Conservation (phyloP, 768 basidiomycete species). For the Sarcodon aspratus region DNA sequence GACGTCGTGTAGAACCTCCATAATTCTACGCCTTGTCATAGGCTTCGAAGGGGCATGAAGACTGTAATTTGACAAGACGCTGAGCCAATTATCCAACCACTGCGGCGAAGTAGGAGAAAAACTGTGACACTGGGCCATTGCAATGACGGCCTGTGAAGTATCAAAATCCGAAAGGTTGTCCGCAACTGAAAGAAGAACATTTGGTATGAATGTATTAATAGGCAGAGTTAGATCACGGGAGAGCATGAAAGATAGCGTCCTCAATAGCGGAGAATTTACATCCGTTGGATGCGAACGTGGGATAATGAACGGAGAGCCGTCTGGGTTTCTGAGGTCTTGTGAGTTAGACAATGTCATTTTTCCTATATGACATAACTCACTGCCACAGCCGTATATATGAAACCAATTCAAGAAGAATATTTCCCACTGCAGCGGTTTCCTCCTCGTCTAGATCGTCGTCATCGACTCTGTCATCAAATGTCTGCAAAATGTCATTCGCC, state of each 20-base stretch:
- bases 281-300: constrained; percentile 42
- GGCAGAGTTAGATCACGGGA: constrained; percentile 48
- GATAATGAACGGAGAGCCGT: constrained; percentile 33
- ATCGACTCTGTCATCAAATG: constrained; percentile 41
- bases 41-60: constrained; percentile 25
- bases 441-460: constrained; percentile 64
- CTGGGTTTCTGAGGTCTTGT: constrained; percentile 26
- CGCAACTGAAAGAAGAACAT: constrained; percentile 52
- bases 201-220: constrained; percentile 49
- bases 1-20: constrained; percentile 45
- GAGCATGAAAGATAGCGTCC: constrained; percentile 49
- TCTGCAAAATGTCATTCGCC: constrained; percentile 62
- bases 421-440: constrained; percentile 53
- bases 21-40: constrained; percentile 27
- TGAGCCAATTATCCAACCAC: constrained; percentile 62
- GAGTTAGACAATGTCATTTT: background rate
- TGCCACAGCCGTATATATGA: constrained; percentile 45
- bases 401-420: constrained; percentile 46
- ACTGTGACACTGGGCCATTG: constrained; percentile 58
- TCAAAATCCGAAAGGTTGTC: constrained; percentile 62
- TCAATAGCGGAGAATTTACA: constrained; percentile 50
- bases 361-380: constrained; percentile 27
- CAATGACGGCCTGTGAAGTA: constrained; percentile 45
- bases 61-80: constrained; percentile 35
- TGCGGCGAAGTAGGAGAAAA: constrained; percentile 61